phyloP scores from a whole-genome alignment of 2,329 filamentous ascomycete genomes.

The Calonectria crousiana region DNA sequence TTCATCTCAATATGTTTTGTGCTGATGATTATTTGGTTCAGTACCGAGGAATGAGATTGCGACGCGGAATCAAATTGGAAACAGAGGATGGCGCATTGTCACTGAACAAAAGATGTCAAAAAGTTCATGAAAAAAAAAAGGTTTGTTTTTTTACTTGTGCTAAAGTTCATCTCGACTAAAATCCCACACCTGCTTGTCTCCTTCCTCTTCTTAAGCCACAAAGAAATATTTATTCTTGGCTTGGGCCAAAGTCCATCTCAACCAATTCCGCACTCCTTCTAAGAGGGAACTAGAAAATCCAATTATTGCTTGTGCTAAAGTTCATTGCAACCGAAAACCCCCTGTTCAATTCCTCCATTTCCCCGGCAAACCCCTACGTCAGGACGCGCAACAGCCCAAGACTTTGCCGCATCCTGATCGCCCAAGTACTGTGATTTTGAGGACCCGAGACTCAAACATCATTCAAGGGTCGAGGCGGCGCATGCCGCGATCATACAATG shows the following conservation, averaged over 20 bases:
- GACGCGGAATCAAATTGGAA: no score
- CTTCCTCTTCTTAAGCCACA: no score
- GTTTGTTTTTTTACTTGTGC: background rate
- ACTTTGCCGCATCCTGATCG: background rate
- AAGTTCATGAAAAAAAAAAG: no score
- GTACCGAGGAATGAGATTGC: no score
- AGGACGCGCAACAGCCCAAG: background rate
- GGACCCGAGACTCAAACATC: no score
- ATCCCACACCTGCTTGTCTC: background rate
- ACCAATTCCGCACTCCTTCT: background rate
- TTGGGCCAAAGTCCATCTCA: background rate
- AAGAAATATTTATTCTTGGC: background rate
- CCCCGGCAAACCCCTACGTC: background rate
- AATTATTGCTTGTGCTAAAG: background rate
- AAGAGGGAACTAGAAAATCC: no score
- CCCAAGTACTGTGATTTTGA: background rate
- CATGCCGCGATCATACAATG: no score
- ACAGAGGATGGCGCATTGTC: no score
- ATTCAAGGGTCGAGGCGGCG: no score
- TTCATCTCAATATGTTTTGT: no score
- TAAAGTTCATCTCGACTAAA: background rate
- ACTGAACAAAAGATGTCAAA: no score
- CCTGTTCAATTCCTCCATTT: background rate
- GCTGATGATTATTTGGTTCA: no score
- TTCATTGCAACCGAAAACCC: background rate